These are phyloP conservation scores for Protea cynaroides DNA, from an alignment of 164 flowering plant species.

Conservation along the genomic window DNA sequence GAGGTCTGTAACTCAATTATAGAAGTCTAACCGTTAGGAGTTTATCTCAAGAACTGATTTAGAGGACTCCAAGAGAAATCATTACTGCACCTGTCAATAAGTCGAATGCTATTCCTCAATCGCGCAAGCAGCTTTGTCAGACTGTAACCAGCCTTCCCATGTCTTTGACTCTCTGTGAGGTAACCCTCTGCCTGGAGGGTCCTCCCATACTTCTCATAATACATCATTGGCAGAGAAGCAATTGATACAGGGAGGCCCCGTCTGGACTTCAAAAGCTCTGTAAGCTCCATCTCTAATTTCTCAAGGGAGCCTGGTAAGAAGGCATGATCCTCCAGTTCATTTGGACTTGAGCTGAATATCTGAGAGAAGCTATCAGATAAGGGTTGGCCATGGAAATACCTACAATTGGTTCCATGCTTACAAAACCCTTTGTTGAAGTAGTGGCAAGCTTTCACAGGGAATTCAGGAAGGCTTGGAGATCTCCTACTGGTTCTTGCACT, in stretches of 20 bases:
- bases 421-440: constrained; percentile 75
- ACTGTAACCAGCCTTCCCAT: constrained; percentile 85
- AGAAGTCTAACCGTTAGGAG: constrained; percentile 2
- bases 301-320: constrained; percentile 67
- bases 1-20: constrained; percentile 53
- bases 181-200: constrained; percentile 82
- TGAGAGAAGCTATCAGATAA: constrained; percentile 37
- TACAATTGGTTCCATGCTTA: constrained; percentile 73
- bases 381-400: constrained; percentile 56
- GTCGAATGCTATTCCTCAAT: constrained; percentile 53
- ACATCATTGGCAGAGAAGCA: constrained; percentile 79
- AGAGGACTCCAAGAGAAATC: neutral
- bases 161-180: constrained; percentile 89
- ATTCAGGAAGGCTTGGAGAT: constrained; percentile 27
- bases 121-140: constrained; percentile 85
- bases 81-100: constrained; percentile 61
- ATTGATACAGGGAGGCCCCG: constrained; percentile 76
- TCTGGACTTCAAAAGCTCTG: constrained; percentile 58
- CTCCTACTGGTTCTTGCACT: constrained; percentile 30
- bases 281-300: constrained; percentile 64
- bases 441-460: constrained; percentile 57
- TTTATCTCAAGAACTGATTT: neutral
- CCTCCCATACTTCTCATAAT: constrained; percentile 69
- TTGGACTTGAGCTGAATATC: constrained; percentile 20
- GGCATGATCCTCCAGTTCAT: constrained; percentile 37